Percentiles rank a stretch among this genome's conserved stretches.
These are phyloP conservation scores for Daldinia concentrica DNA, from an alignment of 495 filamentous ascomycete species.

Conservation along the genomic window DNA sequence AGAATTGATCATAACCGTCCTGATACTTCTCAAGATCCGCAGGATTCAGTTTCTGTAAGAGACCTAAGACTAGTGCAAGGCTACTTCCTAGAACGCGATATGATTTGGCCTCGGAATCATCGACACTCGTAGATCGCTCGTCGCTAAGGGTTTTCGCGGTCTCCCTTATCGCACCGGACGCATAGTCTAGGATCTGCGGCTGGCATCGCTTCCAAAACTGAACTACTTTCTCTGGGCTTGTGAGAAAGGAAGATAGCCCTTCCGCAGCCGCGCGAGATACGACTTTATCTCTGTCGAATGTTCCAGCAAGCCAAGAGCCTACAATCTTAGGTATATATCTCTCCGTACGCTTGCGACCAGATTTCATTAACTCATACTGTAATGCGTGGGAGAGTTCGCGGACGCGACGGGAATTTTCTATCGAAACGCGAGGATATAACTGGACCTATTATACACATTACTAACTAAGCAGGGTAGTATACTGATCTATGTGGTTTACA, in stretches of 20 bases:
- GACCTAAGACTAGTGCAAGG: conserved; percentile 63
- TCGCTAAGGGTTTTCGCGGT: conserved; percentile 85
- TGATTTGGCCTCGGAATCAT: conserved; percentile 88
- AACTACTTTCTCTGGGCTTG: conserved; percentile 77
- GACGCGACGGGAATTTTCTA: conserved; percentile 86
- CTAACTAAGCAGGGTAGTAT: conserved; percentile 37
- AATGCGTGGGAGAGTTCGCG: conserved; percentile 82
- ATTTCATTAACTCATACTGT: conserved; percentile 75
- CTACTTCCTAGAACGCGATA: conserved; percentile 76
- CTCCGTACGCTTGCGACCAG: conserved; percentile 81
- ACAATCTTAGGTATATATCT: conserved; percentile 78
- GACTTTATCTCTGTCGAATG: conserved; percentile 82
- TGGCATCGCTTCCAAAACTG: conserved; percentile 83
- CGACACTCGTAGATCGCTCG: conserved; percentile 79
- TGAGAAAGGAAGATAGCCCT: conserved; percentile 75
- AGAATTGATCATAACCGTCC: conserved; percentile 61
- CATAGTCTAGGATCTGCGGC: conserved; percentile 78
- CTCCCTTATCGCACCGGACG: conserved; percentile 80
- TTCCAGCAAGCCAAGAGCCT: conserved; percentile 86
- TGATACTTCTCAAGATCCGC: conserved; percentile 63
- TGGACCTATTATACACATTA: conserved; percentile 68
- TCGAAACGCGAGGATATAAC: conserved; percentile 85
- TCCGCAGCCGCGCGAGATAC: conserved; percentile 78
- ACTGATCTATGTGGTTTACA: conserved; percentile 39
- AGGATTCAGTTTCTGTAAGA: conserved; percentile 58